Base-by-base conservation (phyloP, 2,329 filamentous ascomycete species). In the Chalara sp. region DNA sequence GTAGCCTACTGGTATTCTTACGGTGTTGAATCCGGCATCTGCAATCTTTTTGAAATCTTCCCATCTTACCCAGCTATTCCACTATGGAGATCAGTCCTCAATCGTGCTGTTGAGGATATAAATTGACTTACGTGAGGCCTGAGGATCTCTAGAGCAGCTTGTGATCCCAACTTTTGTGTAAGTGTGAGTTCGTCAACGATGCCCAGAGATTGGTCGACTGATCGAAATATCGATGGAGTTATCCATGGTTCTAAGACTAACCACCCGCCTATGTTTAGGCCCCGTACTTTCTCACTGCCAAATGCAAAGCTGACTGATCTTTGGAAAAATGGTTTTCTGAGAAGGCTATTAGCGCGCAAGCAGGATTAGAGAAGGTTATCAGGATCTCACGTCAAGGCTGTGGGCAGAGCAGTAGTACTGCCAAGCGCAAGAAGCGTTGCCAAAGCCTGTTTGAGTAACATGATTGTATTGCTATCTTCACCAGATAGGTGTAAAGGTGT, bases 1-100 rank as follows among this genome's bases (percentile, higher is more conserved):
- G 60, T 73, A 82, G 6, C 78, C 78, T 49, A 82, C 70, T 0
- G 79, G 79, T 37, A 83, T 77, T 11, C 79, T 71, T 7, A 83
- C 76, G 7, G 78, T 67, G 61, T 83, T 82, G 65, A 83, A 78
- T 5, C 79, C 79, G 0, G 76, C 71, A 35, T 72, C 64, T 13
- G 72, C 71, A 57, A 83, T 82, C 56, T 75, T 78, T 58, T 76
- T 66, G 61, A 83, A 79, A 59, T 82, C 79, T 10, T 64, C 58
- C 21, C 59, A 59, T 1, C 57, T 64, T n/a, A 56, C 59, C 60
- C 61, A 66, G 8, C 48, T 55, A 47, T 65, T 63, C 63, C 63
- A 66, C 58, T 61, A 5, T 32, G 7, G 5, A 21, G 21, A 13
- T 47, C 8, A 47, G 11, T 46, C 10, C 31, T 35, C 3, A 35